Conservation (phyloP, 2,329 filamentous ascomycete species). For the Trichoderma harzianum region DNA sequence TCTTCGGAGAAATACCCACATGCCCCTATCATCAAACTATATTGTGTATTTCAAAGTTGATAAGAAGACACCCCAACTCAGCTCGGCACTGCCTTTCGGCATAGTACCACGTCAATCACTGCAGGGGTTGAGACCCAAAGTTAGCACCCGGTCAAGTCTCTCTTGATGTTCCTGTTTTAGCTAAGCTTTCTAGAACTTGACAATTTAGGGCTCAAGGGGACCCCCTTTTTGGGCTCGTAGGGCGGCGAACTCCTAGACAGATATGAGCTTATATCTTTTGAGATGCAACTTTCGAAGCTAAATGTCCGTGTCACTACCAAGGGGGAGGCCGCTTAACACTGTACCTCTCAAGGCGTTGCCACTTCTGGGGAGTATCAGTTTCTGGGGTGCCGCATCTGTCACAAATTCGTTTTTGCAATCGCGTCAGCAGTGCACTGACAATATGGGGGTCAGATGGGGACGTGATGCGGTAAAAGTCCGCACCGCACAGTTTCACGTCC, state of each 20-base stretch:
- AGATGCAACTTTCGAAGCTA: conserved; percentile 1
- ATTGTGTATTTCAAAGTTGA: not conserved
- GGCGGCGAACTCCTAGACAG: not conserved
- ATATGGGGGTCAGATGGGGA: not conserved
- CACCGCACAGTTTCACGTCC: not conserved
- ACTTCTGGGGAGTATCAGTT: not conserved
- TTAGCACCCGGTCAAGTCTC: not conserved
- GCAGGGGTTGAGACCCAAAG: not conserved
- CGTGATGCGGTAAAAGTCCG: not conserved
- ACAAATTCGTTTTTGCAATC: not conserved
- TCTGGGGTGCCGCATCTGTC: not conserved
- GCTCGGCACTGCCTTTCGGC: not conserved
- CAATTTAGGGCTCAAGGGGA: not conserved
- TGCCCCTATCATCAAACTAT: not conserved
- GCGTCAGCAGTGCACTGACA: not conserved
- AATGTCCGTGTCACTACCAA: not conserved
- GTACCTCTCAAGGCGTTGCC: not conserved
- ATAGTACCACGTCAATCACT: not conserved
- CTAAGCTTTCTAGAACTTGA: not conserved
- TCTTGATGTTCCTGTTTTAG: not conserved
- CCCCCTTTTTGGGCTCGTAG: not conserved
- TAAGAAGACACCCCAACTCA: not conserved
- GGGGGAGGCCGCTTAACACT: not conserved
- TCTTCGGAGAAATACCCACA: not conserved
- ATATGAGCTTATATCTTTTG: not conserved